Base-by-base conservation (phyloP, 345 rosid genomes). In the Odontarrhena argentea region DNA sequence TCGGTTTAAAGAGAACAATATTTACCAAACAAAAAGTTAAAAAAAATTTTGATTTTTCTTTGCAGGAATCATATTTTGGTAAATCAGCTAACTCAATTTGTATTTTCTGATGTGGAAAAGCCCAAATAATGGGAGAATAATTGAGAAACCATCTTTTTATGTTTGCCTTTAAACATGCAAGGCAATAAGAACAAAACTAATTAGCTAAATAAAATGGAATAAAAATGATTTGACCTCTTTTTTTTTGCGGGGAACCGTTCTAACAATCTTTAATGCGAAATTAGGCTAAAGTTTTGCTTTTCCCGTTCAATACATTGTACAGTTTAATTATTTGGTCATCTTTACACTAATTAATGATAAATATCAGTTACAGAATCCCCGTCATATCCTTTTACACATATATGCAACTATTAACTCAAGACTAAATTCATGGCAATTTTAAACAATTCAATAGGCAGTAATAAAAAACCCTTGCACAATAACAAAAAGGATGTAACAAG, bases 101-200 rank as follows among this genome's bases (percentile, higher is more conserved):
- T 57, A 45, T 18, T 49, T 2, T 30, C 30, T 47, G 44, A 48
- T 30, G 41, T 32, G 64, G 15, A 26, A 63, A 66, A 59, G 54
- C 76, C 64, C 18, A 51, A 36, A 59, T 65, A 59, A 59, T 59
- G 54, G 68, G 56, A 8, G 61, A 52, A 59, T 66, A 43, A 73
- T 58, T 58, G 67, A 51, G 8, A 73, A 65, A 13, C 55, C 61
- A 42, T 65, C 13, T 43, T 65, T 48, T 66, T 66, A 51, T 73
- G 71, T 73, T 66, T 45, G 50, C 67, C 77, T 51, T 73, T 66
- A 43, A 66, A 73, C 67, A 73, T 73, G 72, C 55, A 59, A 65
- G 60, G 60, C 76, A 57, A 50, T 52, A 71, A 0, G 22, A 18
- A 47, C 47, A 47, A 71, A 55, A 63, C 40, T 57, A 64, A 4